A percentile compares a stretch with the other conserved stretches of the same genome.
phyloP scores from a whole-genome alignment of 495 filamentous ascomycete genomes.

The Pseudoneurospora amorphoporcata region DNA sequence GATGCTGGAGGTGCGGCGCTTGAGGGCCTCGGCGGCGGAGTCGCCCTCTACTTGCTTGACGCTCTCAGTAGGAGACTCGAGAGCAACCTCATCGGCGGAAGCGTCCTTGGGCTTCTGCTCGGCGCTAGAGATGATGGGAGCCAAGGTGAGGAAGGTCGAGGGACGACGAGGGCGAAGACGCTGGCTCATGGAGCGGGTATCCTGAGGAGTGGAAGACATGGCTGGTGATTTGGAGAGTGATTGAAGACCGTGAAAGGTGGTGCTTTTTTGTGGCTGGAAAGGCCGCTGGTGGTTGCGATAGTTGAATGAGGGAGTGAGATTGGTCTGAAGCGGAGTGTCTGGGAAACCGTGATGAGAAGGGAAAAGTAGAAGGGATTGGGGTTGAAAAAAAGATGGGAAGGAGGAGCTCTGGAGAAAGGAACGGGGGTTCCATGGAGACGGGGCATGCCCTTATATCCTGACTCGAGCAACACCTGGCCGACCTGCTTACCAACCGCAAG shows the following conservation, averaged over 20 bases:
- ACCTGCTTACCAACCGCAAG: not conserved
- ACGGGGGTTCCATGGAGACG: not conserved
- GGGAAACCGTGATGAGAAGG: not conserved
- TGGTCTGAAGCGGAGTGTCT: not conserved
- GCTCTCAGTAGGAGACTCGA: slow-evolving; percentile 8
- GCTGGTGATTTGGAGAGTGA: not conserved
- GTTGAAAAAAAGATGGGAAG: not conserved
- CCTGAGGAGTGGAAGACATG: not conserved
- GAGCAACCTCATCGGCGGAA: not conserved
- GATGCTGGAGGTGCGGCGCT: slow-evolving; percentile 27
- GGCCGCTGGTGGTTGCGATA: not conserved
- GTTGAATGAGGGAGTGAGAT: not conserved
- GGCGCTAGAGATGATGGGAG: slow-evolving; percentile 28
- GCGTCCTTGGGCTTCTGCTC: slow-evolving; percentile 3
- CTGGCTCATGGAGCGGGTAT: not conserved
- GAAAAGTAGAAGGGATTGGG: not conserved
- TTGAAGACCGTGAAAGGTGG: not conserved
- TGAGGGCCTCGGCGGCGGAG: slow-evolving; percentile 10
- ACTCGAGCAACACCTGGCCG: not conserved
- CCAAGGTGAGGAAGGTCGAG: slow-evolving; percentile 33
- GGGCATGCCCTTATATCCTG: not conserved
- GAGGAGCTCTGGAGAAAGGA: not conserved
- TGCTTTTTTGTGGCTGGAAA: not conserved
- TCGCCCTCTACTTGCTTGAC: slow-evolving; percentile 6
- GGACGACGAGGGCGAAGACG: slow-evolving; percentile 17